Evolutionary conservation across 805 yeast species (phyloP).

Genomic region (Trichomonascus vanleenenianus): DNA sequence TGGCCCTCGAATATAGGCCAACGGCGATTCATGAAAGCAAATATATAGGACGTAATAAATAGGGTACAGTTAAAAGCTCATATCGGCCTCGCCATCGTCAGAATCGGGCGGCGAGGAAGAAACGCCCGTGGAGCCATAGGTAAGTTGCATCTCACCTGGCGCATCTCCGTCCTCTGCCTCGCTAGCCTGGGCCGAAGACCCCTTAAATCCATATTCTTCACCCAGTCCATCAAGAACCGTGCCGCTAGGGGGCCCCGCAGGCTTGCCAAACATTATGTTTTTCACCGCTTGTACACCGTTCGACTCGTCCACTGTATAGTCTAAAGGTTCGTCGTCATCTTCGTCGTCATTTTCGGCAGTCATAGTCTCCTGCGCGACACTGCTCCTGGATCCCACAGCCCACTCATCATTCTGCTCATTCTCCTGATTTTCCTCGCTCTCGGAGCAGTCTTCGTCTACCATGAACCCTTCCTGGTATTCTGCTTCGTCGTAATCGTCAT

Average conservation of each 20-base stretch:
- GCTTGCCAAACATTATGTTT: background rate
- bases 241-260: background rate
- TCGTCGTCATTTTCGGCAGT: too few relatives aligned
- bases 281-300: background rate
- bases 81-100: background rate
- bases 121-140: too few relatives aligned
- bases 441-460: constrained; percentile 17
- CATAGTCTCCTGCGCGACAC: too few relatives aligned
- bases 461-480: constrained; percentile 18
- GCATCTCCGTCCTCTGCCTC: constrained; percentile 2
- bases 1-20: too few relatives aligned
- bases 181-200: too few relatives aligned
- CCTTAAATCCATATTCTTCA: background rate
- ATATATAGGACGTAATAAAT: background rate
- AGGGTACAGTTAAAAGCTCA: background rate
- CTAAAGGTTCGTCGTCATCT: background rate
- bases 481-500: constrained; percentile 15
- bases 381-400: too few relatives aligned
- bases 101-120: too few relatives aligned
- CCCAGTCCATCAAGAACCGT: background rate
- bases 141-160: background rate
- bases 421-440: background rate
- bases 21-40: background rate
- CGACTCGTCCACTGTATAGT: background rate
- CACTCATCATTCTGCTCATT: too few relatives aligned